Percentiles rank a stretch among this genome's conserved stretches.
Conservation (phyloP, 768 basidiomycete species). For the Mycena vitilis region DNA sequence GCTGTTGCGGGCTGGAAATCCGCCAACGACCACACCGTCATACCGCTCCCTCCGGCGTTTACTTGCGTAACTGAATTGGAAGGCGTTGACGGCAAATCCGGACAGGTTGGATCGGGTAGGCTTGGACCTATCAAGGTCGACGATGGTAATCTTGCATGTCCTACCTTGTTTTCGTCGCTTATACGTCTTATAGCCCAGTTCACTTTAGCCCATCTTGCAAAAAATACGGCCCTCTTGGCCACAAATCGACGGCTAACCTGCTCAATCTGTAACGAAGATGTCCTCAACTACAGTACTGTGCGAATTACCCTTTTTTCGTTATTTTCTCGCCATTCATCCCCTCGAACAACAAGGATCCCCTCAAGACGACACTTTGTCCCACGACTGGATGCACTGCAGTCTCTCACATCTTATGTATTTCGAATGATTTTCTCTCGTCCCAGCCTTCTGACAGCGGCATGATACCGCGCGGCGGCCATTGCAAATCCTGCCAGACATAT, state of each 20-base stretch:
- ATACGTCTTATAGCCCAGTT: slow-evolving; percentile 55
- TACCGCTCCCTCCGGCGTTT: slow-evolving; percentile 63
- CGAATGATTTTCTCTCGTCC: slow-evolving; percentile 54
- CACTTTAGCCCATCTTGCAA: slow-evolving; percentile 59
- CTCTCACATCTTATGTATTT: slow-evolving; percentile 71
- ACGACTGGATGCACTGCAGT: slow-evolving; percentile 58
- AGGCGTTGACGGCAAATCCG: slow-evolving; percentile 77
- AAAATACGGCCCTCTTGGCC: slow-evolving; percentile 57
- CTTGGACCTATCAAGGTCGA: slow-evolving; percentile 65
- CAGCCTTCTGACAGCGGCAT: slow-evolving; percentile 45
- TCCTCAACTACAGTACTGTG: slow-evolving; percentile 58
- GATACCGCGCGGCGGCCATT: slow-evolving; percentile 73
- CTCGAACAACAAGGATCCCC: slow-evolving; percentile 54
- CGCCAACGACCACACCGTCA: slow-evolving; percentile 38
- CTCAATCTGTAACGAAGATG: slow-evolving; percentile 56
- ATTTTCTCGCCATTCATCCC: slow-evolving; percentile 18
- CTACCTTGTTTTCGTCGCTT: slow-evolving; percentile 12
- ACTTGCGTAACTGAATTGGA: slow-evolving; percentile 66
- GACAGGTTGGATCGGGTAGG: slow-evolving; percentile 63
- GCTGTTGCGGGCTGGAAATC: slow-evolving; percentile 67
- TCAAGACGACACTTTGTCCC: slow-evolving; percentile 67
- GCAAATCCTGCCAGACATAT: slow-evolving; percentile 63
- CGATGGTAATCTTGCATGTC: slow-evolving; percentile 57
- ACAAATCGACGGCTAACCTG: slow-evolving; percentile 52
- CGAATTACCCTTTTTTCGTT: slow-evolving; percentile 32